Evolutionary conservation across 1,284 basidiomycete species (phyloP).

Genomic region (Sanghuangporus baumii): DNA sequence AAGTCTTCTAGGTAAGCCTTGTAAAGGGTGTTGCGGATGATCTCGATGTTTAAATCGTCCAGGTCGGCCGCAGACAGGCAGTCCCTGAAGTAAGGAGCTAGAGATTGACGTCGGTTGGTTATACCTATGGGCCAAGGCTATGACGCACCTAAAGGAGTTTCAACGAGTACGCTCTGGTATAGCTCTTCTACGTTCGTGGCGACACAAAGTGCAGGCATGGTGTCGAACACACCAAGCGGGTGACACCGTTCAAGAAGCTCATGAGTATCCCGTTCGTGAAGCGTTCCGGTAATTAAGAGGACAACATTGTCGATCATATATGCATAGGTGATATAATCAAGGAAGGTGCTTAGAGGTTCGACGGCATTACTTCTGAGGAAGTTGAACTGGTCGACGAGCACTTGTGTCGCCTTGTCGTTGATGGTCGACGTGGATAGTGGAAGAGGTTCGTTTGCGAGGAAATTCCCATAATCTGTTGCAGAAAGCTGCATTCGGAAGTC

Average conservation of each 20-base stretch:
- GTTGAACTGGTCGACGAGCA: constrained; percentile 97
- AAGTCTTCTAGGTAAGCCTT: constrained; percentile 99
- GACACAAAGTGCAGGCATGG: constrained; percentile 98
- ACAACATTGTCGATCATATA: constrained; percentile 99
- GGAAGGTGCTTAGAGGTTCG: constrained; percentile 86
- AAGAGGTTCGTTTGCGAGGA: constrained; percentile 95
- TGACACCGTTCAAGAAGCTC: constrained; percentile 97
- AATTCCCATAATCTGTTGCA: constrained; percentile 97
- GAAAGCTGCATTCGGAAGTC: constrained; percentile 92
- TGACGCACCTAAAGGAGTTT: constrained; percentile 87
- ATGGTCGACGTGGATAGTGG: constrained; percentile 95
- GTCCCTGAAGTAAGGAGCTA: constrained; percentile 97
- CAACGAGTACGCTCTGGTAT: constrained; percentile 94
- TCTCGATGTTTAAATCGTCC: constrained; percentile 99
- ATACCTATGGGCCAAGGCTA: not conserved
- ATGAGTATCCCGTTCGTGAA: constrained; percentile 97
- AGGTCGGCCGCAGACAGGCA: constrained; percentile 94
- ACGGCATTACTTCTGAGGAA: constrained; percentile 90
- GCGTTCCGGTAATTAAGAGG: constrained; percentile 93
- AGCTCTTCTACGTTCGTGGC: constrained; percentile 99
- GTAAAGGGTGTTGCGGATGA: constrained; percentile 99
- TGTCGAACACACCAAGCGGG: constrained; percentile 95
- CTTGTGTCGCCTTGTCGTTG: constrained; percentile 90
- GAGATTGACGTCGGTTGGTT: too few species aligned
- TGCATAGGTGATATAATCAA: constrained; percentile 97